These are phyloP conservation scores for Serendipita vermifera DNA, from an alignment of 768 basidiomycete species.

Conservation along the genomic window DNA sequence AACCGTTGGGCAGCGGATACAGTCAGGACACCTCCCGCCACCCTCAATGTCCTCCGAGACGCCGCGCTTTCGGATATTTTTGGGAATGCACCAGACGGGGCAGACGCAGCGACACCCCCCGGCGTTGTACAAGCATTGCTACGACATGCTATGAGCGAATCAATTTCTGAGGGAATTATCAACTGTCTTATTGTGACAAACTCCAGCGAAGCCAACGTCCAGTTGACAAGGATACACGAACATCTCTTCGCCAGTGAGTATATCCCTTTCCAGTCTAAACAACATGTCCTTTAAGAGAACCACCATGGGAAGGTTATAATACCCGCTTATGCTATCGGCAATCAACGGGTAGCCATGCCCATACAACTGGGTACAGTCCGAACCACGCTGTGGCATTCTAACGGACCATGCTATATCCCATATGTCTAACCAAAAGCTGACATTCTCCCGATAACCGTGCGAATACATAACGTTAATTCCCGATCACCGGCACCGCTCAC, in stretches of 20 bases:
- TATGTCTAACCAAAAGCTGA: background rate
- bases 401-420: background rate
- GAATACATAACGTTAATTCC: no score
- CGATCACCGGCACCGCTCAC: background rate
- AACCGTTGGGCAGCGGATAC: constrained; percentile 81
- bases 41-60: constrained; percentile 40
- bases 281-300: background rate
- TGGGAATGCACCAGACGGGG: constrained; percentile 32
- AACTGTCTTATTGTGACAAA: constrained; percentile 82
- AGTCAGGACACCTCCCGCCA: constrained; percentile 42
- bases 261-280: background rate
- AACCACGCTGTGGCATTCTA: background rate
- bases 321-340: no score
- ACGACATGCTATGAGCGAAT: constrained; percentile 67
- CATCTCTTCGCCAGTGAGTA: constrained; percentile 69
- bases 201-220: constrained; percentile 69
- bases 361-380: background rate
- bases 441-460: no score
- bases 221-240: constrained; percentile 77
- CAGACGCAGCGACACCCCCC: constrained; percentile 26
- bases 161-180: constrained; percentile 57
- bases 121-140: constrained; percentile 71
- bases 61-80: constrained; percentile 50
- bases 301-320: no score
- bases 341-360: no score